Base-by-base conservation (phyloP, 768 basidiomycete species). In the Albatrellus ellisii region DNA sequence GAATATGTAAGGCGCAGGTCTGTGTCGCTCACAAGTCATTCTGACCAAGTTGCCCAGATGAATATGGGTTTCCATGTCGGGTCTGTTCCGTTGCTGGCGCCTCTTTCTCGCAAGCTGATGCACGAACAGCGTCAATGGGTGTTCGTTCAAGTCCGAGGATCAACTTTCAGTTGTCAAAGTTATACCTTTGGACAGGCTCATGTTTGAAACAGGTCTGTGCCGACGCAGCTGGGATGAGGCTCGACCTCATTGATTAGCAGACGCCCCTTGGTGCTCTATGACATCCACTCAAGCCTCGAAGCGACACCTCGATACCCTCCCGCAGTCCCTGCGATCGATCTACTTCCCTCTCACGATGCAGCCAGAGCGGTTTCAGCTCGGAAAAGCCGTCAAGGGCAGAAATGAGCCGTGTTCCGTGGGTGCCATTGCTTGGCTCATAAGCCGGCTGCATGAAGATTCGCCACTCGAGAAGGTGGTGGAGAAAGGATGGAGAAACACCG, bases 231-330 rank as follows among this genome's bases (percentile, higher is more conserved):
- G 14, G 39, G 28, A 24, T 21, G 4, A 15, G 35, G 25, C 35
- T 36, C 31, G 20, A 25, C 28, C 18, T 17, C 42, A 37, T 17
- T n/a, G 6, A 22, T 24, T 12, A 26, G 21, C 47, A 79, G 79
- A 82, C 54, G 72, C 77, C 0, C 80, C 79, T 8, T 83, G 79
- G 77, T 82, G 80, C 50, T 68, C 76, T n/a, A 63, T 78, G 60
- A 78, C 75, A 20, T 66, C 72, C 4, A 73, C 73, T 1, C 79
- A 82, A 44, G 75, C 77, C 4, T 81, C 79, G 1, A 67, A 70
- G 46, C 41, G 50, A 10, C 62, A 73, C 48, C 55, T 80, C 2
- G 58, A 65, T 7, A 60, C 62, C 14, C 58, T 83, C 22, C 73
- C 77, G 0, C 41, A 61, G 1, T 44, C 61, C 8, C 59, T 78